Percentiles rank a stretch among this genome's conserved stretches.
phyloP scores from a whole-genome alignment of 306 rosid species.

The Acacia crassicarpa region DNA sequence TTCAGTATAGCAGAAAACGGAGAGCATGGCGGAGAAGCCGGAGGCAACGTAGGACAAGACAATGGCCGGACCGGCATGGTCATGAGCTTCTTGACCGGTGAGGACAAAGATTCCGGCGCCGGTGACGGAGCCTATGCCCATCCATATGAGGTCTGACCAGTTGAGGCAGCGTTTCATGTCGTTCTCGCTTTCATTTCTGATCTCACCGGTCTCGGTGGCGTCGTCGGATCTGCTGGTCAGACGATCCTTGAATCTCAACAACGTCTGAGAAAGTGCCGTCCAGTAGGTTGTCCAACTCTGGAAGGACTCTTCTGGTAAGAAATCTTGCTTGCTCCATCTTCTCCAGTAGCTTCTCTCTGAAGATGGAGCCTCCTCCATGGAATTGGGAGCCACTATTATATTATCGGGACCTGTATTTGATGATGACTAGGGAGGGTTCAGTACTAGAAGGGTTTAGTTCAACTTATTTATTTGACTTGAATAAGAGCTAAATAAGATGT shows the following conservation, averaged over 20 bases:
- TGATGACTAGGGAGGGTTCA: no score
- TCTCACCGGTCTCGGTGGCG: not conserved
- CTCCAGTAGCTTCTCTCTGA: conserved; percentile 67
- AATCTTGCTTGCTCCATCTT: conserved; percentile 64
- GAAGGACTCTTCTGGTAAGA: conserved; percentile 80
- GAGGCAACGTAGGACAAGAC: conserved; percentile 67
- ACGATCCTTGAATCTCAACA: no score
- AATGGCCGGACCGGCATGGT: conserved; percentile 70
- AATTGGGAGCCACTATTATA: conserved; percentile 29
- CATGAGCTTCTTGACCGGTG: conserved; percentile 64
- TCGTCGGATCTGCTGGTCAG: no score
- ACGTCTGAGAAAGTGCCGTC: no score
- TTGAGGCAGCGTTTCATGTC: conserved; percentile 56
- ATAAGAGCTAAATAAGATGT: no score
- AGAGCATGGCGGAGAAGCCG: conserved; percentile 81
- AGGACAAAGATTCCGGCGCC: conserved; percentile 81
- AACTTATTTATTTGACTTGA: no score
- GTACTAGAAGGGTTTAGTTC: no score
- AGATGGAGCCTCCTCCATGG: conserved; percentile 19
- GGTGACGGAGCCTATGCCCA: conserved; percentile 71
- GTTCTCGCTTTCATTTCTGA: conserved; percentile 57
- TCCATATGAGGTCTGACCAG: conserved; percentile 87
- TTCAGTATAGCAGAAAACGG: conserved; percentile 82
- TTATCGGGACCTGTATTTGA: not conserved
- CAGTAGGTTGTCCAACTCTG: conserved; percentile 11